Evolutionary conservation across 2,329 filamentous ascomycete species (phyloP), one percentile per base, ranked within the genome.

Genomic region (Exophiala sp.): DNA sequence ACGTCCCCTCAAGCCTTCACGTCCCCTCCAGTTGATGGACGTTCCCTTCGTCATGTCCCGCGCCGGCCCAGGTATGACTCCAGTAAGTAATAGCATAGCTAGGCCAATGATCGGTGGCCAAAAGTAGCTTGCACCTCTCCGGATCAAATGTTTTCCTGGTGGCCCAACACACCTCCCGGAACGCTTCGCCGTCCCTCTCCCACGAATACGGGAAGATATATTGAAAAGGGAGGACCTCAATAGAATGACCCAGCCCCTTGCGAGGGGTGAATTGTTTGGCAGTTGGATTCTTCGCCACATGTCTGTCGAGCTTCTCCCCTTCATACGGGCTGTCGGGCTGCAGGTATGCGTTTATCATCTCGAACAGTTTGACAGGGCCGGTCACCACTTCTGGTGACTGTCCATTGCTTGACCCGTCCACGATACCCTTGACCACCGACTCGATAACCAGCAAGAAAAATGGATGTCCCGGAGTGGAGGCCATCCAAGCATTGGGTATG

Each of bases 401-500:
- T 9, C 38, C 43, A 14, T 37, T 39, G 7, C 43, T 46, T 2
- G 44, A 27, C 19, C 24, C 48, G 18, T 32, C 30, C 11, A 21
- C 47, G n/a, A 51, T 48, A 8, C 41, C 51, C 39, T 44, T 54
- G 44, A 54, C 49, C 32, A 54, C 54, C 3, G 47, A 51, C 38
- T 65, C 37, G 13, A 64, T 30, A 0, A 65, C 60, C 6, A 60
- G 43, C 6, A 67, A 58, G 51, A 66, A 67, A 50, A 68, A 65
- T 1, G 65, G 62, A 42, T 68, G 65, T 14, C 64, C 62, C 0
- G 65, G 66, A 1, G 64, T 63, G 2, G 66, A 57, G 3, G 64
- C 65, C 66, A 68, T 68, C 65, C 65, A 68, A 2, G 65, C 66
- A 40, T 68, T 68, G 34, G 65, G 66, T 19, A 68, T 66, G n/a